Percentiles rank a stretch among this genome's conserved stretches.
These are phyloP conservation scores for Rubia balearica DNA, from an alignment of 305 asterid genomes.

Conservation along the genomic window DNA sequence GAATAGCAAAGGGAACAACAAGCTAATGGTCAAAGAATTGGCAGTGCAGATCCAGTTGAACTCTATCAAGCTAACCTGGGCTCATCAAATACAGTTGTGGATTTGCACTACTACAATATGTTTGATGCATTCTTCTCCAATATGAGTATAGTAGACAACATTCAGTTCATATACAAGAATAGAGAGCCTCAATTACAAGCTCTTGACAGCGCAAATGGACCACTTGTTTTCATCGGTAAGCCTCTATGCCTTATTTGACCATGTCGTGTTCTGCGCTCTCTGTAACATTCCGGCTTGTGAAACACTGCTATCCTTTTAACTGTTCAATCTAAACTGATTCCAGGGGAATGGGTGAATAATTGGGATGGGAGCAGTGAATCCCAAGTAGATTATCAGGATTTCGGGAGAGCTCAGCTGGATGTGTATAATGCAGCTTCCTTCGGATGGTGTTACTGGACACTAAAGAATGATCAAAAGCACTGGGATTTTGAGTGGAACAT, in stretches of 20 bases:
- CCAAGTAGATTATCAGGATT: slow-evolving; percentile 50
- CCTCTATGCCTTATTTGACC: not conserved
- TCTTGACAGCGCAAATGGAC: slow-evolving; percentile 60
- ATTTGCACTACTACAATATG: slow-evolving; percentile 70
- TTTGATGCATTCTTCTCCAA: slow-evolving; percentile 44
- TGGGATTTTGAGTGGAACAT: slow-evolving; percentile 90
- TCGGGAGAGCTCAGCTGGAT: slow-evolving; percentile 62
- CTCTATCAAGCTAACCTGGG: slow-evolving; percentile 61
- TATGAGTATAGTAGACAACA: slow-evolving; percentile 46
- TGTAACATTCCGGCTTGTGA: not conserved
- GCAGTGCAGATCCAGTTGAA: slow-evolving; percentile 61
- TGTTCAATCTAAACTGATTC: slow-evolving; percentile 2
- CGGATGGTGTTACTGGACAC: slow-evolving; percentile 78
- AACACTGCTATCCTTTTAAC: not conserved
- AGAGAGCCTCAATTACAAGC: slow-evolving; percentile 58
- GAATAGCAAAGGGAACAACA: too few species aligned
- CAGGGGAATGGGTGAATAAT: slow-evolving; percentile 86
- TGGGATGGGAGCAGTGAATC: slow-evolving; percentile 50
- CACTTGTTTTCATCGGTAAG: slow-evolving; percentile 61
- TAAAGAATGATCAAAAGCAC: slow-evolving; percentile 53
- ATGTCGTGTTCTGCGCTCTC: not conserved
- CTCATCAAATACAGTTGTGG: slow-evolving; percentile 48
- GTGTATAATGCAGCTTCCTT: slow-evolving; percentile 66
- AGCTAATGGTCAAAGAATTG: too few species aligned
- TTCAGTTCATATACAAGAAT: slow-evolving; percentile 45